Conservation (phyloP, 352 stramenopile species). For the Phytophthora macrochlamydospora region DNA sequence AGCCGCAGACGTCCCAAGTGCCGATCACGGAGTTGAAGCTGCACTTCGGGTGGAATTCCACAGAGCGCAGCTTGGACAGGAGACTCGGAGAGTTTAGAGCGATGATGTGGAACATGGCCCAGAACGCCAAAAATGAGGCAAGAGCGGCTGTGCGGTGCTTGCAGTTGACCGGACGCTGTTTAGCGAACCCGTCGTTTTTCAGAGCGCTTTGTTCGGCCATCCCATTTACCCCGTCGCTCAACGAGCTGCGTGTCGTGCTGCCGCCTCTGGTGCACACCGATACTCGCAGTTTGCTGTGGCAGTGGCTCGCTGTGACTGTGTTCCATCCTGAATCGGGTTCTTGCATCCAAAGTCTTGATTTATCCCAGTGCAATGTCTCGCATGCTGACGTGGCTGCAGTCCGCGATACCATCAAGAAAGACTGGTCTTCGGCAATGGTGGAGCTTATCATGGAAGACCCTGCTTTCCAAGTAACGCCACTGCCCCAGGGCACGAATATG, state of each 20-base stretch:
- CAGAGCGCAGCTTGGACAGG: conserved; percentile 16
- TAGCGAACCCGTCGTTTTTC: conserved; percentile 11
- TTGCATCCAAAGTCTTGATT: conserved; percentile 10
- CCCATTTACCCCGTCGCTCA: conserved; percentile 6
- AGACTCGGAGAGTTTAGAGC: conserved; percentile 12
- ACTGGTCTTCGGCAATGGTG: conserved; percentile 19
- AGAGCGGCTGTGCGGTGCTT: not conserved
- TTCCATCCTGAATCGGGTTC: conserved; percentile 24
- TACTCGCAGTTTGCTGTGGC: conserved; percentile 10
- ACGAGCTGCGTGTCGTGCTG: conserved; percentile 15
- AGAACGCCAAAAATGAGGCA: not conserved
- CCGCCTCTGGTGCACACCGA: conserved; percentile 2
- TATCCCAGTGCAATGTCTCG: conserved; percentile 23
- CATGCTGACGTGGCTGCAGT: conserved; percentile 13
- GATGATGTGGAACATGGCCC: conserved; percentile 14
- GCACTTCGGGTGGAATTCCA: conserved; percentile 15
- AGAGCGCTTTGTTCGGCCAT: conserved; percentile 19
- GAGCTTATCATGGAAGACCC: conserved; percentile 2
- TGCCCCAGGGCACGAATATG: not conserved
- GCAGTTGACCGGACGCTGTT: conserved; percentile 4
- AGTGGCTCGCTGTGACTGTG: conserved; percentile 23
- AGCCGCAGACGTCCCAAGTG: not conserved
- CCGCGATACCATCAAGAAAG: conserved; percentile 4
- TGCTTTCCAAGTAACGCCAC: not conserved
- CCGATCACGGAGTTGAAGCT: conserved; percentile 20